These are phyloP conservation scores for Flaveria linearis DNA, from an alignment of 129 eudicot genomes.

Conservation along the genomic window DNA sequence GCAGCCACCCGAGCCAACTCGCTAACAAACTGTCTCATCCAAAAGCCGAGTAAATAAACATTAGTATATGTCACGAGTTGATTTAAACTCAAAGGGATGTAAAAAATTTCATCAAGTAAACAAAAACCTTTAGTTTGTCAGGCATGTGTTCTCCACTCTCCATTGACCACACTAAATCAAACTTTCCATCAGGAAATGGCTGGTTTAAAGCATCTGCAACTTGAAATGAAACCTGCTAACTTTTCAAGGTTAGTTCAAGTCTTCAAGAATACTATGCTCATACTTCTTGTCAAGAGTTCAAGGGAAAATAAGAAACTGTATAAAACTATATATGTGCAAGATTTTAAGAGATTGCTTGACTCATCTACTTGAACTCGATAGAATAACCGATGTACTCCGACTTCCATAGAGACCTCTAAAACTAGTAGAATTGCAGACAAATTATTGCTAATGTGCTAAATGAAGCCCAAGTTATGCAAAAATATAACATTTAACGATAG, in stretches of 20 bases:
- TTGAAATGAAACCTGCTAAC: slow-evolving; percentile 75
- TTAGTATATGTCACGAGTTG: not conserved
- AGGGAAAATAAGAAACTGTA: not conserved
- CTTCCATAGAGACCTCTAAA: not conserved
- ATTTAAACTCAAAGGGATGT: not conserved
- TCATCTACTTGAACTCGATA: not conserved
- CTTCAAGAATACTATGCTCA: slow-evolving; percentile 16
- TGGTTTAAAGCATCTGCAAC: slow-evolving; percentile 88
- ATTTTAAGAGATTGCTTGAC: not conserved
- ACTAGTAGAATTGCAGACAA: not conserved
- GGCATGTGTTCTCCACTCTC: slow-evolving; percentile 99
- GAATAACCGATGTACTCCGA: not conserved
- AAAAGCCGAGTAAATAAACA: not conserved
- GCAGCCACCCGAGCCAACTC: slow-evolving; percentile 91
- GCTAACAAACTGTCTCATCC: slow-evolving; percentile 57
- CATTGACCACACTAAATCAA: slow-evolving; percentile 93
- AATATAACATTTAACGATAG: not conserved
- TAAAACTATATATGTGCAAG: not conserved
- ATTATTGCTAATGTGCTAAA: not conserved
- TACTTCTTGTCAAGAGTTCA: not conserved
- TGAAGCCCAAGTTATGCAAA: slow-evolving; percentile 6
- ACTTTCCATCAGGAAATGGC: slow-evolving; percentile 82
- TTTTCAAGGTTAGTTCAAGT: slow-evolving; percentile 18
- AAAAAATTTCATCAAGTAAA: not conserved
- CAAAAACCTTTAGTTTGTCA: slow-evolving; percentile 66